These are phyloP conservation scores for Paracoccidioides lutzii DNA, from an alignment of 2,329 filamentous ascomycete genomes.

Conservation along the genomic window DNA sequence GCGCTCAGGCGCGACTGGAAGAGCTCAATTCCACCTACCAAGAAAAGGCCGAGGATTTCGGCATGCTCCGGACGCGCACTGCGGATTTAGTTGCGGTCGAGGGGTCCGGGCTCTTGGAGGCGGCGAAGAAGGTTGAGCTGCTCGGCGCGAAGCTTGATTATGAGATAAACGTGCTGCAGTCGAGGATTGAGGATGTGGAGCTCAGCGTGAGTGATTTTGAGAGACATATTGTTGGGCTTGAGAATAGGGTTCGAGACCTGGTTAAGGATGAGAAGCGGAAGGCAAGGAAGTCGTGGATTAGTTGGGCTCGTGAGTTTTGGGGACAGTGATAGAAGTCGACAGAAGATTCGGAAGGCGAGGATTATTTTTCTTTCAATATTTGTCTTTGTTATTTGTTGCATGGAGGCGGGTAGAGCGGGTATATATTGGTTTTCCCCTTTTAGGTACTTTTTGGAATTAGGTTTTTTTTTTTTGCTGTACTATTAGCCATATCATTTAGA, in stretches of 20 bases:
- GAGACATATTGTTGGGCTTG: conserved; percentile 59
- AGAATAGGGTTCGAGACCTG: conserved; percentile 50
- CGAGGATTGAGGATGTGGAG: conserved; percentile 76
- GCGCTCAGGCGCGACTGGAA: conserved; percentile 50
- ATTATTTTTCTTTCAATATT: too few relatives aligned
- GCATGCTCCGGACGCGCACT: conserved; percentile 52
- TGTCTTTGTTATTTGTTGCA: conserved; percentile 6
- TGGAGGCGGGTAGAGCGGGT: neutral
- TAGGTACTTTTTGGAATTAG: neutral
- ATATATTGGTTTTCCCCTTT: neutral
- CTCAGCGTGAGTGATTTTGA: conserved; percentile 70
- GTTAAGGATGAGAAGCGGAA: conserved; percentile 47
- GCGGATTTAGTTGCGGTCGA: conserved; percentile 59
- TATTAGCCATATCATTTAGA: neutral
- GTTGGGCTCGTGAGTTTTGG: conserved; percentile 27
- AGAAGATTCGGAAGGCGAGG: neutral
- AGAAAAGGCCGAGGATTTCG: conserved; percentile 57
- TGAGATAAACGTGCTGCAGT: conserved; percentile 67
- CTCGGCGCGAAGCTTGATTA: conserved; percentile 81
- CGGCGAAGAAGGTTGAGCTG: conserved; percentile 65
- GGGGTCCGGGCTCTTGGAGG: conserved; percentile 54
- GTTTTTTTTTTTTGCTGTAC: neutral
- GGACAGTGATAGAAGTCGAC: conserved; percentile 10
- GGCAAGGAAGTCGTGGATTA: conserved; percentile 47
- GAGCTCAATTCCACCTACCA: conserved; percentile 56